phyloP scores from a whole-genome alignment of 2,329 filamentous ascomycete species.

The Cercospora citrullina region DNA sequence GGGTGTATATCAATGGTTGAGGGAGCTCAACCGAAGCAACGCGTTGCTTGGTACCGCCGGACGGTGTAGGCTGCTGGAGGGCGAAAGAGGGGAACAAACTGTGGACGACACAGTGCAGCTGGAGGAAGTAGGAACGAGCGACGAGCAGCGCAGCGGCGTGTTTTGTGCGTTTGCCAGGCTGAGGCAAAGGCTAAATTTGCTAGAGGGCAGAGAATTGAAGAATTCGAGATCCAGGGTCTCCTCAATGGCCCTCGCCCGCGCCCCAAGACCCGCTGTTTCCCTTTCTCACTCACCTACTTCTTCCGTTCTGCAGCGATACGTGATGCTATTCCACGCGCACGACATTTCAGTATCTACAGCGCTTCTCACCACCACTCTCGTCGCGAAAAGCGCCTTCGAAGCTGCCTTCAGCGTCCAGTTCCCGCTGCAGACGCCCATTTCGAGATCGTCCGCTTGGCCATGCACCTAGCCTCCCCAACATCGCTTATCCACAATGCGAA shows the following conservation, averaged over 20 bases:
- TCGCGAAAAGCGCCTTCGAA: neutral
- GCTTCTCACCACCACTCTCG: neutral
- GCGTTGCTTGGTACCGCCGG: neutral
- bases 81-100: neutral
- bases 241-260: neutral
- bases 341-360: neutral
- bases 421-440: neutral
- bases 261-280: neutral
- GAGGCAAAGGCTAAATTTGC: neutral
- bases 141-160: neutral
- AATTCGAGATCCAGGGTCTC: constrained; percentile 1
- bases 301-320: neutral
- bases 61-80: neutral
- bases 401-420: neutral
- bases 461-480: constrained; percentile 6
- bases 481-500: neutral
- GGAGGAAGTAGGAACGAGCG: neutral
- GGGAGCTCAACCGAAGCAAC: neutral
- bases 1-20: neutral
- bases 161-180: neutral
- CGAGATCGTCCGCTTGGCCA: neutral
- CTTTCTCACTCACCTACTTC: neutral
- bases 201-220: neutral
- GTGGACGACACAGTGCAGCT: neutral
- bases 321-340: neutral